Conservation (phyloP, 2,329 filamentous ascomycete genomes). For the Nothophaeocryptopus gaeumannii region DNA sequence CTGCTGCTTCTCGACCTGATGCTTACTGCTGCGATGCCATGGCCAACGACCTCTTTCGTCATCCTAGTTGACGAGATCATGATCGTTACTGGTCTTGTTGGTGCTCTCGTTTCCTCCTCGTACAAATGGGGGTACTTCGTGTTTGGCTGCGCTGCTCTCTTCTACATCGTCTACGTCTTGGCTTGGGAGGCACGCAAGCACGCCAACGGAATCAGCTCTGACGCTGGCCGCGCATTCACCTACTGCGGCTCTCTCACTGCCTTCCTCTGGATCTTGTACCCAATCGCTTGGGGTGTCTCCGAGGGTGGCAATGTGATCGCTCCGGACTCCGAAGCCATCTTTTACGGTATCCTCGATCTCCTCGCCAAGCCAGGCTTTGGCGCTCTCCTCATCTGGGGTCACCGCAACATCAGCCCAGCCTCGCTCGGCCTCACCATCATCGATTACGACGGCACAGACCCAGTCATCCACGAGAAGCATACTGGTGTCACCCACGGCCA, state of each 20-base stretch:
- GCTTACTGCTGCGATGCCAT: slow-evolving; percentile 63
- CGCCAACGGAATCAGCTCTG: slow-evolving; percentile 53
- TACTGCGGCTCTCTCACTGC: slow-evolving; percentile 58
- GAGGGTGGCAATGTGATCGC: slow-evolving; percentile 66
- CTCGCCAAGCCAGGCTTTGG: slow-evolving; percentile 64
- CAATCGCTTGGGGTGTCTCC: slow-evolving; percentile 59
- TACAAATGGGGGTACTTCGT: slow-evolving; percentile 70
- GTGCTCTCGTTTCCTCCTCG: slow-evolving; percentile 58
- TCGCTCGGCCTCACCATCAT: slow-evolving; percentile 54
- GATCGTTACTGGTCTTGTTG: slow-evolving; percentile 65
- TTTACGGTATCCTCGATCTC: slow-evolving; percentile 66
- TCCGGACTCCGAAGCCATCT: slow-evolving; percentile 64
- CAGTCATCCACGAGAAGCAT: slow-evolving; percentile 35
- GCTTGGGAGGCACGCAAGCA: slow-evolving; percentile 56
- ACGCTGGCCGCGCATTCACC: slow-evolving; percentile 54
- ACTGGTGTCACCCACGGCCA: slow-evolving; percentile 24
- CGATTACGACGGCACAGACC: slow-evolving; percentile 46
- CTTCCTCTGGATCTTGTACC: slow-evolving; percentile 63
- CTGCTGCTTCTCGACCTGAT: slow-evolving; percentile 62
- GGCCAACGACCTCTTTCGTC: slow-evolving; percentile 61
- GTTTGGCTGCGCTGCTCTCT: slow-evolving; percentile 50
- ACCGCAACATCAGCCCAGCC: slow-evolving; percentile 59
- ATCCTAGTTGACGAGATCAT: slow-evolving; percentile 64
- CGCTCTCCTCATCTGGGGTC: slow-evolving; percentile 59
- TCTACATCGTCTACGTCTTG: slow-evolving; percentile 61